phyloP scores from a whole-genome alignment of 2,329 filamentous ascomycete species.

The Gaeumannomyces sp. region DNA sequence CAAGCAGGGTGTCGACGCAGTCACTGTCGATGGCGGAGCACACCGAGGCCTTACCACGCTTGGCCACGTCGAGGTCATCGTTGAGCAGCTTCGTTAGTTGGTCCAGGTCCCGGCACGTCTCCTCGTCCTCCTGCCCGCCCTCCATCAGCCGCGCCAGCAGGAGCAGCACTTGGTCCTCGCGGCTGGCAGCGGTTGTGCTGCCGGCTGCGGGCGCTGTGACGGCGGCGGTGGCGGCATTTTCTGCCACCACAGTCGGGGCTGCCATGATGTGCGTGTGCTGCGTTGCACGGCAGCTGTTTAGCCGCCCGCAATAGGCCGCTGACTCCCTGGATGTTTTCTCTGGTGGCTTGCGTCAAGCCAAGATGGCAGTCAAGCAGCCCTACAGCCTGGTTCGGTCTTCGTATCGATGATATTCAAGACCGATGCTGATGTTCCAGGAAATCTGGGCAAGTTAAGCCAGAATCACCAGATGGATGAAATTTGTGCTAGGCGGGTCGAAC shows the following conservation, averaged over 20 bases:
- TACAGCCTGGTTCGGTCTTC: neutral
- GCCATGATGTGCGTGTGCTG: neutral
- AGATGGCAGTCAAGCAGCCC: neutral
- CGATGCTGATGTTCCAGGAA: too few species aligned
- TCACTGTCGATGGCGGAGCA: constrained; percentile 63
- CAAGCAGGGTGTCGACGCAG: constrained; percentile 78
- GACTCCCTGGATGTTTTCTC: neutral
- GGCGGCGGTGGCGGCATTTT: neutral
- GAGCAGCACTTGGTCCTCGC: constrained; percentile 64
- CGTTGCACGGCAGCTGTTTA: neutral
- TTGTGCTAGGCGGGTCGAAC: neutral
- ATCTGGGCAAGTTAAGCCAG: neutral
- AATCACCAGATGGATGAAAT: neutral
- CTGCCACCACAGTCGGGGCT: constrained; percentile 3
- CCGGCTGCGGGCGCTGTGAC: neutral
- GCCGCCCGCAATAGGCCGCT: neutral
- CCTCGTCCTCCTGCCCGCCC: constrained; percentile 75
- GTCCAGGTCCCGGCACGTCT: constrained; percentile 55
- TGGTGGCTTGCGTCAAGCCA: neutral
- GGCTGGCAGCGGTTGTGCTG: constrained; percentile 12
- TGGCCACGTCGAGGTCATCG: constrained; percentile 42
- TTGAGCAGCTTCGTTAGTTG: constrained; percentile 53
- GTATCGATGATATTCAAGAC: neutral
- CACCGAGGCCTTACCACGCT: constrained; percentile 42
- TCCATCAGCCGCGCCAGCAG: constrained; percentile 87